These are phyloP conservation scores for Parietaria judaica DNA, from an alignment of 306 rosid genomes.

Conservation along the genomic window DNA sequence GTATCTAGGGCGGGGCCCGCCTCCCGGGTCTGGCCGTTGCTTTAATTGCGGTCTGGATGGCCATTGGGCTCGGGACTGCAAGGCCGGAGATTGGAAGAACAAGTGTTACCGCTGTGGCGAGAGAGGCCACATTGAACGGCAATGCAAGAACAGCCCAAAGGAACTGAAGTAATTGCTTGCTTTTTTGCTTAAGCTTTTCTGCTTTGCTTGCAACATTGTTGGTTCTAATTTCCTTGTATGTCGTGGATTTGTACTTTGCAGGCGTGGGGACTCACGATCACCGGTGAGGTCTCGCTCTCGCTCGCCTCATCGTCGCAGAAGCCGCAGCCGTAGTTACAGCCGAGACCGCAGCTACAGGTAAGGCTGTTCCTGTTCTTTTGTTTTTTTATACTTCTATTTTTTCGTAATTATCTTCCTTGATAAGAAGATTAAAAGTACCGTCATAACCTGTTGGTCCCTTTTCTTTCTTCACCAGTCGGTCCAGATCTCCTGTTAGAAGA, in stretches of 20 bases:
- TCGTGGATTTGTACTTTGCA: constrained; percentile 10
- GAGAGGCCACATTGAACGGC: constrained; percentile 72
- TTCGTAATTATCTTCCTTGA: too few relatives aligned
- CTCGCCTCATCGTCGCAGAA: constrained; percentile 51
- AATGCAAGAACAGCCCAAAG: constrained; percentile 76
- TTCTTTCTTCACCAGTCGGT: constrained; percentile 39
- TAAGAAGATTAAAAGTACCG: not conserved
- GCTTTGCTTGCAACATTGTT: not conserved
- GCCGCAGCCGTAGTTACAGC: constrained; percentile 48
- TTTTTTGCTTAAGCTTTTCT: not conserved
- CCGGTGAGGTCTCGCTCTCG: constrained; percentile 39
- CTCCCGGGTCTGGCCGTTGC: constrained; percentile 92
- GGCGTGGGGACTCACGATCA: constrained; percentile 45
- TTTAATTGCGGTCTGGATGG: constrained; percentile 85
- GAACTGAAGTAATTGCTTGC: constrained; percentile 37
- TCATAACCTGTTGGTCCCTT: not conserved
- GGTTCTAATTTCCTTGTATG: not conserved
- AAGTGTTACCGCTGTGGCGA: constrained; percentile 88
- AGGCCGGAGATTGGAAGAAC: constrained; percentile 89
- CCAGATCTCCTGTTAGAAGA: constrained; percentile 57
- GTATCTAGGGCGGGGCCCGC: constrained; percentile 63
- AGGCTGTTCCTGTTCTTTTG: not conserved
- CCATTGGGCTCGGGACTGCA: constrained; percentile 87
- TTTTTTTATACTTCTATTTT: constrained; percentile 1
- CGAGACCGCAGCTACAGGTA: constrained; percentile 70